A percentile compares a stretch with the other conserved stretches of the same genome.
phyloP scores from a whole-genome alignment of 768 basidiomycete genomes.

The Xerocomellus dryophilus region DNA sequence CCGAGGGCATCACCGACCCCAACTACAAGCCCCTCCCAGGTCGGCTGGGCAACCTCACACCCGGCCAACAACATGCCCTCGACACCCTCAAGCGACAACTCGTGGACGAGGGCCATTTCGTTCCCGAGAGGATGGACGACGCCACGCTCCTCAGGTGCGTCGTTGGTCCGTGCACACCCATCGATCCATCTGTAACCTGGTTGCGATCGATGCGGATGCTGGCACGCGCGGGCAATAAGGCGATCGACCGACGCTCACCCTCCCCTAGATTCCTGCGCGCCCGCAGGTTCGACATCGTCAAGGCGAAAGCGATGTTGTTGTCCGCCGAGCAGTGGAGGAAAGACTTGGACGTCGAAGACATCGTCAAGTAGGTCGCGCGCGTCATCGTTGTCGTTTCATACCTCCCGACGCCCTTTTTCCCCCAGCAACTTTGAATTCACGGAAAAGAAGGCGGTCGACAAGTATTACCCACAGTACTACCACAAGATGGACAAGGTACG shows the following conservation, averaged over 20 bases:
- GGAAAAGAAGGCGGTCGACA: conserved; percentile 79
- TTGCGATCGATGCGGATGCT: conserved; percentile 18
- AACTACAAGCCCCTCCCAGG: conserved; percentile 69
- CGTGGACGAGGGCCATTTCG: conserved; percentile 56
- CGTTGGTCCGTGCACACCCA: not conserved
- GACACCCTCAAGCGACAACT: conserved; percentile 67
- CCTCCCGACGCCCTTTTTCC: not conserved
- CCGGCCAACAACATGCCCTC: conserved; percentile 59
- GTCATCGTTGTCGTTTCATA: not conserved
- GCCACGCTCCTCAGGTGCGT: conserved; percentile 62
- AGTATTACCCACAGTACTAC: conserved; percentile 94
- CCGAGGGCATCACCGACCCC: conserved; percentile 58
- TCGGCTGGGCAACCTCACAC: conserved; percentile 73
- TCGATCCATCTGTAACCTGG: not conserved
- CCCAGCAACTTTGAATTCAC: conserved; percentile 80
- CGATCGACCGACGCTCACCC: not conserved
- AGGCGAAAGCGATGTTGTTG: conserved; percentile 82
- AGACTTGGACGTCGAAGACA: conserved; percentile 76
- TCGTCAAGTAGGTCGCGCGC: conserved; percentile 51
- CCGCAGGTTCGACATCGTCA: conserved; percentile 82
- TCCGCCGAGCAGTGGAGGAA: conserved; percentile 86
- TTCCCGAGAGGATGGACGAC: conserved; percentile 67
- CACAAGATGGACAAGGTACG: conserved; percentile 91
- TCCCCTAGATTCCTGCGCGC: conserved; percentile 79
- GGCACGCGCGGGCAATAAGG: too few species aligned